These are phyloP conservation scores for Acanthamoeba rhysodes DNA, from an alignment of 208 protist genomes.

Conservation along the genomic window DNA sequence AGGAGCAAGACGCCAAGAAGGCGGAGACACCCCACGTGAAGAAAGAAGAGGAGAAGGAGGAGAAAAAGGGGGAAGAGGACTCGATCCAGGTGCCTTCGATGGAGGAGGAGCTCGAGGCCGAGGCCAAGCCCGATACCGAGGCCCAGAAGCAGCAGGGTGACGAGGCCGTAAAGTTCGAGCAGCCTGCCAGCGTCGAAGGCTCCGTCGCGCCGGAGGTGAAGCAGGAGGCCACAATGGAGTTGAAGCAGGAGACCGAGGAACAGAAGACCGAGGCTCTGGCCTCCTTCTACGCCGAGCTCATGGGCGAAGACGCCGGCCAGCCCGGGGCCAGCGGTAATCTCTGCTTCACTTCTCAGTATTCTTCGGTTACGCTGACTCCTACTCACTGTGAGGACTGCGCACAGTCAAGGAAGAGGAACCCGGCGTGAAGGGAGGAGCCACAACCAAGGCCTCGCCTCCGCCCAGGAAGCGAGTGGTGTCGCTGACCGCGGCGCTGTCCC, in stretches of 20 bases:
- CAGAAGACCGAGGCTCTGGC: neutral
- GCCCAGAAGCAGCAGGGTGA: neutral
- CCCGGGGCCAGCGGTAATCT: neutral
- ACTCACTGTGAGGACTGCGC: neutral
- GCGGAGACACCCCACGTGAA: neutral
- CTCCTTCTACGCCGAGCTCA: conserved; percentile 9
- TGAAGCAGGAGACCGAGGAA: conserved; percentile 1
- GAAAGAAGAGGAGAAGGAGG: neutral
- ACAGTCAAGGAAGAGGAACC: neutral
- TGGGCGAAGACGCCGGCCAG: conserved; percentile 17
- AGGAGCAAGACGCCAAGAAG: neutral
- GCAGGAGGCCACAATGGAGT: neutral
- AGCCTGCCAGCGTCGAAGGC: neutral
- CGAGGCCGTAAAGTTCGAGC: neutral
- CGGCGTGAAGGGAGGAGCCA: neutral
- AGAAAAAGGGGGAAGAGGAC: neutral
- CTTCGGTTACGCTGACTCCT: neutral
- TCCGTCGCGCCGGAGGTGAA: neutral
- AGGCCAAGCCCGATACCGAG: neutral
- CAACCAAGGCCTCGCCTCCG: neutral
- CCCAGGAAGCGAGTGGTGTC: conserved; percentile 32
- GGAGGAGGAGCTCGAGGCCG: neutral
- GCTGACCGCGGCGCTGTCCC: conserved; percentile 3
- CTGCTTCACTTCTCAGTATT: neutral
- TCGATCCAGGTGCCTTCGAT: conserved; percentile 1